Percentiles rank a stretch among this genome's conserved stretches.
Conservation (phyloP, 192 early-diverging fungal genomes). For the Gigaspora rosea region DNA sequence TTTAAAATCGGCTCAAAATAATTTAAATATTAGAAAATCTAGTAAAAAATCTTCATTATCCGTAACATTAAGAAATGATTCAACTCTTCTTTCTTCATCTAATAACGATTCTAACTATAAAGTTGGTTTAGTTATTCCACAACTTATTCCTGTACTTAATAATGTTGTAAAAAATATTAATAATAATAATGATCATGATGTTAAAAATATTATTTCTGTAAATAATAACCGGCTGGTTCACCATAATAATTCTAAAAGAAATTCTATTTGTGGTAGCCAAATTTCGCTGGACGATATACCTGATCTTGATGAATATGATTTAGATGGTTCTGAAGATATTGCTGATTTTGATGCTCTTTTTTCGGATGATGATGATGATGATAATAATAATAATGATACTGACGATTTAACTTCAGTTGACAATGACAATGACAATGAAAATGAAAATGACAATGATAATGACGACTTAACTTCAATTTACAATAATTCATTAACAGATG, state of each 20-base stretch:
- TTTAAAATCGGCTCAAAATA: constrained; percentile 29
- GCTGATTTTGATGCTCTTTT: not conserved
- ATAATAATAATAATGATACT: not conserved
- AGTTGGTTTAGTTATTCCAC: not conserved
- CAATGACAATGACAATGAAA: no score
- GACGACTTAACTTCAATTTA: no score
- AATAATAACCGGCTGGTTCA: not conserved
- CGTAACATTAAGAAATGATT: not conserved
- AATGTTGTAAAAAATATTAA: not conserved
- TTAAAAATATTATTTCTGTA: not conserved
- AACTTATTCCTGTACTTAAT: not conserved
- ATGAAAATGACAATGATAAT: no score
- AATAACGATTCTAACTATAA: not conserved
- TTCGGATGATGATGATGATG: constrained; percentile 16
- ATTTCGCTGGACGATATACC: constrained; percentile 18
- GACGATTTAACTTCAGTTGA: not conserved
- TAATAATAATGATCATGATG: constrained; percentile 6
- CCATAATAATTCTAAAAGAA: not conserved
- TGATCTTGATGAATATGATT: constrained; percentile 15
- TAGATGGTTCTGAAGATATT: constrained; percentile 29
- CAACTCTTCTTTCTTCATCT: not conserved
- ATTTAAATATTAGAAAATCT: not conserved
- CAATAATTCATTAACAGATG: no score
- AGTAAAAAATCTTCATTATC: not conserved
- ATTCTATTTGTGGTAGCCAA: constrained; percentile 9